Percentiles rank a stretch among this genome's conserved stretches.
phyloP scores from a whole-genome alignment of 345 rosid species.

The Hibiscus mutabilis region DNA sequence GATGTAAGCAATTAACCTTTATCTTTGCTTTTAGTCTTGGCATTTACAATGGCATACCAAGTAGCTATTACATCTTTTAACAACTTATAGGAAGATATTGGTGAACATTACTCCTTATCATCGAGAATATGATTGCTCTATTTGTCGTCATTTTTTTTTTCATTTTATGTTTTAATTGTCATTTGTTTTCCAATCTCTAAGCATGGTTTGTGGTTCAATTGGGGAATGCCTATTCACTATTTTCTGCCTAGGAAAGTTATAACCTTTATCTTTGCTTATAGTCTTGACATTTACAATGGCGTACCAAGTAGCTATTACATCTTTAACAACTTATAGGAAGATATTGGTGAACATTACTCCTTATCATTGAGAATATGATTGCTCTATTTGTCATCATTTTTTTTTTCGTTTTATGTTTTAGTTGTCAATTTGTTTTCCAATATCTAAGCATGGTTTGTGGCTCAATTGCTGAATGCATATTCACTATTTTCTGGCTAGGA shows the following conservation, averaged over 20 bases:
- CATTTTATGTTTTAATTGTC: too few species aligned
- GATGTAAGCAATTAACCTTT: conserved; percentile 47
- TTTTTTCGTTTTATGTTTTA: too few species aligned
- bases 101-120: not conserved
- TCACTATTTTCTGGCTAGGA: too few species aligned
- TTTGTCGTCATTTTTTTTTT: not conserved
- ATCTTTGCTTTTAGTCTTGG: not conserved
- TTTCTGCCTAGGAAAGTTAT: not conserved
- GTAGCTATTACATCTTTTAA: conserved; percentile 1
- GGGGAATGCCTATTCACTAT: too few species aligned
- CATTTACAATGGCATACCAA: not conserved
- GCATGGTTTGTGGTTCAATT: too few species aligned
- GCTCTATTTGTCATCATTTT: not conserved
- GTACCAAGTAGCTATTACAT: not conserved
- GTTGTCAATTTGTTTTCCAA: too few species aligned
- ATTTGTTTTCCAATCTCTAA: too few species aligned
- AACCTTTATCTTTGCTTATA: not conserved
- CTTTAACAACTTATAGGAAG: too few species aligned
- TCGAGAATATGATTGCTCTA: not conserved
- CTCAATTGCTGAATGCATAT: too few species aligned
- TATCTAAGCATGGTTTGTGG: too few species aligned
- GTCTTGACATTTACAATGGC: not conserved
- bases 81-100: not conserved
- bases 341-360: not conserved
- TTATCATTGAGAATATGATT: not conserved